These are phyloP conservation scores for Aspergillus melleus DNA, from an alignment of 2,329 filamentous ascomycete genomes.

Conservation along the genomic window DNA sequence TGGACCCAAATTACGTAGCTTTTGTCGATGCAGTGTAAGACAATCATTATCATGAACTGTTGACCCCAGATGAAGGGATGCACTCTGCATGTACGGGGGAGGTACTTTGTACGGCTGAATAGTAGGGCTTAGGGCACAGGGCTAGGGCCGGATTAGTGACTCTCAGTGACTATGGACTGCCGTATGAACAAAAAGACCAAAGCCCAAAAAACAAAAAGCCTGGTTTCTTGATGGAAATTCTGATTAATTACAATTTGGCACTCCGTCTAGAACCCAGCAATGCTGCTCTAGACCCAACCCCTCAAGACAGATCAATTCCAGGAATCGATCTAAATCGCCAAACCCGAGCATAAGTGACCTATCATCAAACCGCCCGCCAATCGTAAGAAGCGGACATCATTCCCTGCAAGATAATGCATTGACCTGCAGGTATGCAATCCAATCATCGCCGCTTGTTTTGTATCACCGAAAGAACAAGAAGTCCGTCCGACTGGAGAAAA, in stretches of 20 bases:
- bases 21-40: neutral
- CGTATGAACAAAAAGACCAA: too few species aligned
- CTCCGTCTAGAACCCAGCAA: too few species aligned
- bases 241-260: too few species aligned
- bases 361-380: neutral
- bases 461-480: neutral
- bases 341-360: neutral
- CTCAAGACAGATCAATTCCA: neutral
- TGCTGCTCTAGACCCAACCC: neutral
- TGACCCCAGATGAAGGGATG: neutral
- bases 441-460: neutral
- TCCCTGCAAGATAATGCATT: neutral
- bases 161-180: too few species aligned
- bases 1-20: too few species aligned
- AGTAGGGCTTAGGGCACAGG: conserved; percentile 14
- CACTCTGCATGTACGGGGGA: neutral
- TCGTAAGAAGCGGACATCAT: neutral
- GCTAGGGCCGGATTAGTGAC: conserved; percentile 7
- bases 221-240: too few species aligned
- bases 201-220: too few species aligned
- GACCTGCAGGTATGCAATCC: neutral
- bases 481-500: too few species aligned
- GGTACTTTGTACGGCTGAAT: neutral
- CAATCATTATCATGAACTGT: neutral
- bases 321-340: neutral